These are phyloP conservation scores for Spizellomyces punctatus DNA, from an alignment of 192 early-diverging fungal genomes.

Conservation along the genomic window DNA sequence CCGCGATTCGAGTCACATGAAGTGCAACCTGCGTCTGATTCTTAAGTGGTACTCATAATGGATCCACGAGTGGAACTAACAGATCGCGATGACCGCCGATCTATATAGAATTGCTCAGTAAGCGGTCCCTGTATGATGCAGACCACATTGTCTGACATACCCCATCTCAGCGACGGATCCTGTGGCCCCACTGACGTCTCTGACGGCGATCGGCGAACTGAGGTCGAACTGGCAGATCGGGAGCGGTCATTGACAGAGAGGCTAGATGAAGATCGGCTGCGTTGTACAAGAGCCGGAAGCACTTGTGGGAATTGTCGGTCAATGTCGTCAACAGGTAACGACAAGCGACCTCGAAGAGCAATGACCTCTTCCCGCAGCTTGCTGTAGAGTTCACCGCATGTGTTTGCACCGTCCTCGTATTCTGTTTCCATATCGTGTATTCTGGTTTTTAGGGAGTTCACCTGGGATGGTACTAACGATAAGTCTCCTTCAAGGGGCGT, in stretches of 20 bases:
- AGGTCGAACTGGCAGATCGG: constrained; percentile 14
- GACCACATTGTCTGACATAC: neutral
- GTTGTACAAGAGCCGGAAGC: constrained; percentile 1
- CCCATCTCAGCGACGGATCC: neutral
- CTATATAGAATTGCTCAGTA: neutral
- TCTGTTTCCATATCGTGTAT: constrained; percentile 35
- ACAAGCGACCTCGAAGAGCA: constrained; percentile 15
- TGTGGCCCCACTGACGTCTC: constrained; percentile 12
- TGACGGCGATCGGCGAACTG: constrained; percentile 7
- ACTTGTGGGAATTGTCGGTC: constrained; percentile 32
- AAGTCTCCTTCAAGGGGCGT: neutral
- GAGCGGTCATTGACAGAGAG: constrained; percentile 9
- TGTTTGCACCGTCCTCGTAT: constrained; percentile 26
- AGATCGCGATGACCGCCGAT: constrained; percentile 26
- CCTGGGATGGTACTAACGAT: neutral
- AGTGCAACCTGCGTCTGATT: too few species aligned
- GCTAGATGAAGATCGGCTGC: neutral
- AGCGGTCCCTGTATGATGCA: neutral
- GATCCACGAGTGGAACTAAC: constrained; percentile 32
- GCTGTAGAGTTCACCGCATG: constrained; percentile 31
- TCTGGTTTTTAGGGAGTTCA: constrained; percentile 34
- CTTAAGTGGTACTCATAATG: constrained; percentile 10
- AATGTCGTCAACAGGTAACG: constrained; percentile 32
- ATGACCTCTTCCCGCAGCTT: constrained; percentile 35
- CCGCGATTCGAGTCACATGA: too few species aligned